Evolutionary conservation across 1,139 yeast species (phyloP), one percentile per base, ranked within the genome.

Genomic region (Yamadazyma siamensis): DNA sequence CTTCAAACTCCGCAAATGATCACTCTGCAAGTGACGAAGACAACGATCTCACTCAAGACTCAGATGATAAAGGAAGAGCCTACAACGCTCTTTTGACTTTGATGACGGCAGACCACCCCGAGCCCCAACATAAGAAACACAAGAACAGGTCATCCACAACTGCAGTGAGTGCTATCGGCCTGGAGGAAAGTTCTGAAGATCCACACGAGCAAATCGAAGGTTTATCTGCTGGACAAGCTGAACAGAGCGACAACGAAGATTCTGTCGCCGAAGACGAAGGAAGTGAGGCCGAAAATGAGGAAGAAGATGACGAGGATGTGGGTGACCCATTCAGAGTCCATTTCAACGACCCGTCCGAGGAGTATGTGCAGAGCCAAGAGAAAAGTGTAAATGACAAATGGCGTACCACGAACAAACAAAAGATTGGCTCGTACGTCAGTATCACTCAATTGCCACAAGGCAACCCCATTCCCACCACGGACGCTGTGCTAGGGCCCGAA

Each of bases 81-180:
- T 86, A 86, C 52, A 73, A 76, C 45, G 95, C 95, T 0, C 61
- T 88, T 32, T 59, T 88, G 50, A 81, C 94, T 0, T 66, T 86
- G 32, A 63, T 87, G 36, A 71, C 71, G 28, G 63, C 77, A 3
- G 86, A 79, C 31, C 75, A 65, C 28, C 51, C 56, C 15, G 50
- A 50, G 9, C 14, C 22, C 27, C 26, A 33, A 19, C 25, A 29
- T 44, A 36, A 26, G 38, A 38, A n/a, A 19, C 18, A 10, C 15
- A 25, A 14, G 18, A 13, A 21, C 4, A n/a, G n/a, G n/a, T n/a
- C n/a, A n/a, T n/a, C n/a, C 13, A 6, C 19, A 9, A 3, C 9
- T 12, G 7, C 12, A 22, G 13, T 15, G 29, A 24, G n/a, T 8
- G 3, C 34, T 4, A 20, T 14, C 14, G 3, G 17, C 21, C 8